Percentiles rank a stretch among this genome's conserved stretches.
phyloP scores from a whole-genome alignment of 192 early-diverging fungal genomes.

The Neocallimastix lanati region DNA sequence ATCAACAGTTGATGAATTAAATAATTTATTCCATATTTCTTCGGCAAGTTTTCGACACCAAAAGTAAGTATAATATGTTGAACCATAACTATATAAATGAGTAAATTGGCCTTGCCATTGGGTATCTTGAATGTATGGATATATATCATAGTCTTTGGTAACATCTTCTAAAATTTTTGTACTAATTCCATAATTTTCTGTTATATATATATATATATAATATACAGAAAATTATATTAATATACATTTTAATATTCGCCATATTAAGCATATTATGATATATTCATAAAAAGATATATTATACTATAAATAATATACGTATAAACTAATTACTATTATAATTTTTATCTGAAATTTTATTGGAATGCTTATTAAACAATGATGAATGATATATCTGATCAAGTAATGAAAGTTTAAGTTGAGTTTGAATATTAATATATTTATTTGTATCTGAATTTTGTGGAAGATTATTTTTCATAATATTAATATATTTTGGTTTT shows the following conservation, averaged over 20 bases:
- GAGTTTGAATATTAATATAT: constrained; percentile 63
- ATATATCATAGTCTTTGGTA: constrained; percentile 39
- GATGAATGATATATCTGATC: constrained; percentile 79
- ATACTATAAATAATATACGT: too few relatives aligned
- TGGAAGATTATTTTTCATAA: constrained; percentile 19
- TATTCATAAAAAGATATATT: too few relatives aligned
- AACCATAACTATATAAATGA: constrained; percentile 80
- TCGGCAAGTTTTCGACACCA: constrained; percentile 68
- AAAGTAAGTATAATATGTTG: constrained; percentile 87
- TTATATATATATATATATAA: not conserved
- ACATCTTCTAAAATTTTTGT: constrained; percentile 35
- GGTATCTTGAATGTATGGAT: constrained; percentile 51
- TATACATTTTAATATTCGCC: too few relatives aligned
- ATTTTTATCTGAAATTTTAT: not conserved
- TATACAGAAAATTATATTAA: not conserved
- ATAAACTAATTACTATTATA: not conserved
- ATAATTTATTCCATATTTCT: constrained; percentile 53
- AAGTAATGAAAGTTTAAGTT: constrained; percentile 77
- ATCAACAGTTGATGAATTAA: constrained; percentile 29
- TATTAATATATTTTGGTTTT: constrained; percentile 9
- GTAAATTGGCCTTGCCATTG: constrained; percentile 82
- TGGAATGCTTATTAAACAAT: constrained; percentile 6
- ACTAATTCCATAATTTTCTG: constrained; percentile 5
- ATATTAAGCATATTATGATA: too few relatives aligned
- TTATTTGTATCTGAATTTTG: constrained; percentile 33